Evolutionary conservation across 768 basidiomycete species (phyloP).

Genomic region (Candolleomyces eurysporus): DNA sequence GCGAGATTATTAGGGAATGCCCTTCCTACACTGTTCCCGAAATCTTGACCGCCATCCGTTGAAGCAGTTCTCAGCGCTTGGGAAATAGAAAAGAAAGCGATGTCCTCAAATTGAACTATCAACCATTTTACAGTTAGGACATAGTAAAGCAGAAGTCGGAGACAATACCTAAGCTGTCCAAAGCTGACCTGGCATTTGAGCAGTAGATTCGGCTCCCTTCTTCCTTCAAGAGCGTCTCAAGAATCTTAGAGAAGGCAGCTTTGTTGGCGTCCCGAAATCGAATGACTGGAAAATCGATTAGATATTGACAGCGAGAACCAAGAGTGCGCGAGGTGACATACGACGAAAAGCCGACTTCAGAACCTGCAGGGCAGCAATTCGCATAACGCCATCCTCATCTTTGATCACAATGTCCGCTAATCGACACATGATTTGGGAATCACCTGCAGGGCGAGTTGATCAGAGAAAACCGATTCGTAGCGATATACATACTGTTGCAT

Average conservation of each 20-base stretch:
- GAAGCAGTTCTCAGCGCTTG: not conserved
- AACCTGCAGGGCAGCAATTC: no score
- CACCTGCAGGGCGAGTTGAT: no score
- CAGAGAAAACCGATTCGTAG: no score
- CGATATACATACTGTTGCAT: no score
- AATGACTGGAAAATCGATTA: no score
- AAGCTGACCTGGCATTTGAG: not conserved
- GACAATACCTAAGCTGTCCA: not conserved
- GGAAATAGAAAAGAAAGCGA: not conserved
- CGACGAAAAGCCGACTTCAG: no score
- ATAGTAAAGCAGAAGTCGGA: not conserved
- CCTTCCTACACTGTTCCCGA: not conserved
- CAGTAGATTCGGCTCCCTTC: not conserved
- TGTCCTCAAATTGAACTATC: not conserved
- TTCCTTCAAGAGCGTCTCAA: not conserved
- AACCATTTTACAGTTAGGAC: not conserved
- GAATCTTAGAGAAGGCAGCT: not conserved
- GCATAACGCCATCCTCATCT: no score
- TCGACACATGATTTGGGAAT: no score
- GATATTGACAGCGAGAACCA: not conserved
- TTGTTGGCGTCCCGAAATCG: not conserved
- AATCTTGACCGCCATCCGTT: not conserved
- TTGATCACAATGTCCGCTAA: no score
- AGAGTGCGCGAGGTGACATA: no score
- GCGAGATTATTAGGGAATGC: not conserved